A percentile compares a stretch with the other conserved stretches of the same genome.
Conservation (phyloP, 2,329 filamentous ascomycete genomes). For the Nannizzia gypsea region DNA sequence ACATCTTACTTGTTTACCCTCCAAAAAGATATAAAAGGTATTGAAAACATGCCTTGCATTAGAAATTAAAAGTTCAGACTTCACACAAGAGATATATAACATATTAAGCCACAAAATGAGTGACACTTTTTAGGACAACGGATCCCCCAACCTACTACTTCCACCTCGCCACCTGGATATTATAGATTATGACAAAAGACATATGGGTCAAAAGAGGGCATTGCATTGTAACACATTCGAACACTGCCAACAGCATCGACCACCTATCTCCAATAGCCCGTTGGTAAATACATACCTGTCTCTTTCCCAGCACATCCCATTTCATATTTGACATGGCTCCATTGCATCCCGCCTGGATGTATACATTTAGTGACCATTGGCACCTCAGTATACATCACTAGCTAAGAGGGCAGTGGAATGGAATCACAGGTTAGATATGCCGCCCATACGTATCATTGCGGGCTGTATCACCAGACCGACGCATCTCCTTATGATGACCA, state of each 20-base stretch:
- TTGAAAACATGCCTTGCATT: not conserved
- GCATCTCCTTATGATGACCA: not conserved
- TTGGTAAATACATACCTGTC: not conserved
- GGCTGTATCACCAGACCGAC: not conserved
- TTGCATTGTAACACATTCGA: not conserved
- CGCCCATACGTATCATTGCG: slow-evolving; percentile 1
- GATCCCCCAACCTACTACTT: not conserved
- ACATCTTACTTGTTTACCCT: too few relatives aligned
- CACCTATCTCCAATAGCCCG: not conserved
- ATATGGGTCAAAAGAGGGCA: not conserved
- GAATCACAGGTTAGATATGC: not conserved
- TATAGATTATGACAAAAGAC: not conserved
- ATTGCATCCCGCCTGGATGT: not conserved
- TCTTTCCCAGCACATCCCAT: not conserved
- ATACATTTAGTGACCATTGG: not conserved
- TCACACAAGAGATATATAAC: not conserved
- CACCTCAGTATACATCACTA: not conserved
- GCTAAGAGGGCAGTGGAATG: not conserved
- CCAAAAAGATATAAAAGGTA: too few relatives aligned
- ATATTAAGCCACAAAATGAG: not conserved
- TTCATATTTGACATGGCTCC: not conserved
- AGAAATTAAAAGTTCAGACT: not conserved
- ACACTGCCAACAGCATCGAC: not conserved
- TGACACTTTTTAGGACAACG: not conserved
- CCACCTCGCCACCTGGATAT: not conserved